phyloP scores from a whole-genome alignment of 202 grass and related monocot species.

The Brachypodium distachyon region DNA sequence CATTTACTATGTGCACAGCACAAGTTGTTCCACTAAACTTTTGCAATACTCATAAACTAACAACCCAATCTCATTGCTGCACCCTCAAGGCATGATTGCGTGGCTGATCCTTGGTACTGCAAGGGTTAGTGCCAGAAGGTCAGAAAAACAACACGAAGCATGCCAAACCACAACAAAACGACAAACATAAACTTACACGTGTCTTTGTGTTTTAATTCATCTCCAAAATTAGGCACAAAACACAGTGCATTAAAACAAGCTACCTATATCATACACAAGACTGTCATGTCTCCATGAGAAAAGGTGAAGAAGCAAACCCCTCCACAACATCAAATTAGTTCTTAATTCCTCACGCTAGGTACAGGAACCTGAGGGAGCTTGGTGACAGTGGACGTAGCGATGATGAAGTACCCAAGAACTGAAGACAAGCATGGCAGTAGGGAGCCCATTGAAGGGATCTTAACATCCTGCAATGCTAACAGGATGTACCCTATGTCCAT shows the following conservation, averaged over 20 bases:
- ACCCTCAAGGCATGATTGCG: neutral
- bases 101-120: neutral
- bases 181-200: neutral
- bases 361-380: conserved; percentile 79
- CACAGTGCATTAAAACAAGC: neutral
- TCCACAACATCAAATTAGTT: neutral
- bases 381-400: conserved; percentile 57
- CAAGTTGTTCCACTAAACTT: neutral
- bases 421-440: conserved; percentile 58
- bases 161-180: neutral
- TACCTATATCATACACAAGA: neutral
- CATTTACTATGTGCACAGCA: neutral
- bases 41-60: conserved; percentile 2
- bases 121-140: neutral
- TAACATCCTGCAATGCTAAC: conserved; percentile 1
- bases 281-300: neutral
- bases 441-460: conserved; percentile 38
- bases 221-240: neutral
- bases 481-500: conserved; percentile 42
- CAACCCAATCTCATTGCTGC: neutral
- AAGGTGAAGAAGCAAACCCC: neutral
- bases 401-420: conserved; percentile 67
- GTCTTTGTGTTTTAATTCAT: neutral
- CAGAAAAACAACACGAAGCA: neutral
- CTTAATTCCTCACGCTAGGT: conserved; percentile 4